These are phyloP conservation scores for Fraxinus anomala DNA, from an alignment of 257 asterid genomes.

Conservation along the genomic window DNA sequence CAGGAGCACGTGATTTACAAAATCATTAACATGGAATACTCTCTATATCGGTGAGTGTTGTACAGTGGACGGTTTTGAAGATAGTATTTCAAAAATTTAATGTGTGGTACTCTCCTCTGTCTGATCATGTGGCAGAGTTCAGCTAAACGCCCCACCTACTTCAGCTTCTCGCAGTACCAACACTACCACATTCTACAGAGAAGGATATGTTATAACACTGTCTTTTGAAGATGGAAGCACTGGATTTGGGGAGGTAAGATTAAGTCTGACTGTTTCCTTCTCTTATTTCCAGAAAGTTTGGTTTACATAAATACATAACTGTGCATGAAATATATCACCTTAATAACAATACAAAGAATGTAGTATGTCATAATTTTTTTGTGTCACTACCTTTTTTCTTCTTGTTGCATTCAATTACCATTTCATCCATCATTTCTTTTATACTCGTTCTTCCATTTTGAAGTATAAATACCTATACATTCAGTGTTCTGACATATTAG, in stretches of 20 bases:
- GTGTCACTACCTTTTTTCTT: neutral
- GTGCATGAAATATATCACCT: neutral
- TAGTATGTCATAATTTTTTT: constrained; percentile 3
- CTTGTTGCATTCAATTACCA: neutral
- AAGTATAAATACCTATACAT: neutral
- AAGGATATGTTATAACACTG: constrained; percentile 75
- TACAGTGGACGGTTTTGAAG: constrained; percentile 1
- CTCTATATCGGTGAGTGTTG: constrained; percentile 66
- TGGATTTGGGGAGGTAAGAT: constrained; percentile 89
- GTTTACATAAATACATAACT: neutral
- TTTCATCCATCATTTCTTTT: neutral
- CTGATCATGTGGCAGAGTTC: constrained; percentile 57
- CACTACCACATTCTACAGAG: constrained; percentile 54
- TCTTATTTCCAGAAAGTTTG: constrained; percentile 15
- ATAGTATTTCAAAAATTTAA: constrained; percentile 5
- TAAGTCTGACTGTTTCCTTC: neutral
- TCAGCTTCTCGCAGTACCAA: constrained; percentile 52
- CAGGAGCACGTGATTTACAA: constrained; percentile 38
- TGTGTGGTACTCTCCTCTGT: constrained; percentile 1
- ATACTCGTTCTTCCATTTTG: constrained; percentile 2
- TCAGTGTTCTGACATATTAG: constrained; percentile 11
- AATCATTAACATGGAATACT: constrained; percentile 72
- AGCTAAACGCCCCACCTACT: constrained; percentile 87
- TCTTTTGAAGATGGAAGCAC: constrained; percentile 77
- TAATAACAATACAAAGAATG: neutral